phyloP scores from a whole-genome alignment of 75 land plant species.

The Picea sitchensis region DNA sequence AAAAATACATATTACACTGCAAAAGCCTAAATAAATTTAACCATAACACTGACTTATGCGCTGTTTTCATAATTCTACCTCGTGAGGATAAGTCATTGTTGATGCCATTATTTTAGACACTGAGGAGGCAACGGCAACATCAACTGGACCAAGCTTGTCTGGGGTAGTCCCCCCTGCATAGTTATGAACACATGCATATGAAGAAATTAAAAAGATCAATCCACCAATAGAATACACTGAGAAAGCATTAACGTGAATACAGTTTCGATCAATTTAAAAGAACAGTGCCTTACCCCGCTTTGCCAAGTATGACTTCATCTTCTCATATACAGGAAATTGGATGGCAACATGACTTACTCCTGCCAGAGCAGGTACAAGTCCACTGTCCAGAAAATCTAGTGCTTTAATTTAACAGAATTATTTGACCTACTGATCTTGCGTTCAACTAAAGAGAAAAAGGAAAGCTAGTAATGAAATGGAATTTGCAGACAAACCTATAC shows the following conservation, averaged over 20 bases:
- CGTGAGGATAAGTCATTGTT: conserved; percentile 94
- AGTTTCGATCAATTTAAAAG: neutral
- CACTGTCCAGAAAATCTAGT: conserved; percentile 49
- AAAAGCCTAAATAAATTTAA: neutral
- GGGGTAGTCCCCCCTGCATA: conserved; percentile 66
- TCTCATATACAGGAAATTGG: conserved; percentile 96
- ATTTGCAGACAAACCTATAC: conserved; percentile 63
- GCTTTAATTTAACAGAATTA: neutral
- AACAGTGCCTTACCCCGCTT: conserved; percentile 43
- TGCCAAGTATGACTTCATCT: conserved; percentile 75
- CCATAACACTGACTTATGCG: neutral
- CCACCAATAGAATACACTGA: neutral
- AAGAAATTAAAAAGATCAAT: neutral
- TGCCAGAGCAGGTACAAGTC: conserved; percentile 95
- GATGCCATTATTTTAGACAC: conserved; percentile 84
- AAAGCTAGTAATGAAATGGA: neutral
- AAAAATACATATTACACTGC: neutral
- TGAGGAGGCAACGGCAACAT: conserved; percentile 85
- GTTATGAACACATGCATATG: neutral
- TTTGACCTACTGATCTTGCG: neutral
- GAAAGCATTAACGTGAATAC: neutral
- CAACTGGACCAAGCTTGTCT: conserved; percentile 59
- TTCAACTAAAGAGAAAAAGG: neutral
- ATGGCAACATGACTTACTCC: conserved; percentile 99
- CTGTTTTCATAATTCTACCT: conserved; percentile 41